A percentile compares a stretch with the other conserved stretches of the same genome.
These are phyloP conservation scores for Epichloe gansuensis DNA, from an alignment of 2,329 filamentous ascomycete genomes.

Conservation along the genomic window DNA sequence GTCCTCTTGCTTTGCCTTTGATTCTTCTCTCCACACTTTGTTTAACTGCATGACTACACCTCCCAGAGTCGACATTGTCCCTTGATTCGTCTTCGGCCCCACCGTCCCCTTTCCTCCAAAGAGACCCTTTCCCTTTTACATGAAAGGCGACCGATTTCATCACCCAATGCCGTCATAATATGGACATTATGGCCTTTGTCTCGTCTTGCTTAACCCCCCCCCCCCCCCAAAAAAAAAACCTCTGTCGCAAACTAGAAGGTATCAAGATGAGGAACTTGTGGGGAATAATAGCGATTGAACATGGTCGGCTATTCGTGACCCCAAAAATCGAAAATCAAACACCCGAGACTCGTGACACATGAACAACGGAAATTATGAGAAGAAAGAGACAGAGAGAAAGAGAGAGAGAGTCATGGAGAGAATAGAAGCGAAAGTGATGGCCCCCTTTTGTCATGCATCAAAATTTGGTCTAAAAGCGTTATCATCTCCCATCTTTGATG, in stretches of 20 bases:
- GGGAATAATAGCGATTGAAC: constrained; percentile 10
- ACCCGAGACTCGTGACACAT: constrained; percentile 14
- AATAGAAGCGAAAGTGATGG: constrained; percentile 24
- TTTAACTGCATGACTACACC: too few species aligned
- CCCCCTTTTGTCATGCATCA: constrained; percentile 37
- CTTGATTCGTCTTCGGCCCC: not conserved
- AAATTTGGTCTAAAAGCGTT: constrained; percentile 33
- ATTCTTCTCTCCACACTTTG: too few species aligned
- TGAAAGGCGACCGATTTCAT: constrained; percentile 1
- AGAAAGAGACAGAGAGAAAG: not conserved
- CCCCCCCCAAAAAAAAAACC: too few species aligned
- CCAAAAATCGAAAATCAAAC: constrained; percentile 7
- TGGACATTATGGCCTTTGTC: not conserved
- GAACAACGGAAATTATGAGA: constrained; percentile 19
- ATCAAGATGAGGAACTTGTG: constrained; percentile 8
- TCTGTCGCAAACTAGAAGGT: constrained; percentile 2
- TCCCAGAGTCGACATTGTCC: not conserved
- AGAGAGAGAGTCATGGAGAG: not conserved
- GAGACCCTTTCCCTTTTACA: too few species aligned
- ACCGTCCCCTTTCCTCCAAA: too few species aligned
- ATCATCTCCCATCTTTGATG: constrained; percentile 20
- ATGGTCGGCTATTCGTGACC: constrained; percentile 11
- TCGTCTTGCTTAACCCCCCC: not conserved
- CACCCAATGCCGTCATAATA: not conserved
- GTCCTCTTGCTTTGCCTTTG: too few species aligned